A percentile compares a stretch with the other conserved stretches of the same genome.
phyloP scores from a whole-genome alignment of 805 yeast species.

The Peterozyma xylosa region DNA sequence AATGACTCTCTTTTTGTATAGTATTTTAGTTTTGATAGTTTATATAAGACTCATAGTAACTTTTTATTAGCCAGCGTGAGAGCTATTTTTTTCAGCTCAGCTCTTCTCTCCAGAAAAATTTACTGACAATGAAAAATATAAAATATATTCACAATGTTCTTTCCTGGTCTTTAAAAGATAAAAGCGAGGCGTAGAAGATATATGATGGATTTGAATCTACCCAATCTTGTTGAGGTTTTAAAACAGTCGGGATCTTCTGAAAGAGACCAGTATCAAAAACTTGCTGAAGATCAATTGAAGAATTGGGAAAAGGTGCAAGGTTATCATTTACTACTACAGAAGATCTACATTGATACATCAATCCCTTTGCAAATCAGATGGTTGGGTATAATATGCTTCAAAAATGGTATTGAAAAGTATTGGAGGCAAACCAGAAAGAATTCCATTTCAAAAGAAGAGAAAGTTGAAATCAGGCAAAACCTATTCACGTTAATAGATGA shows the following conservation, averaged over 20 bases:
- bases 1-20: too few species aligned
- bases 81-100: too few species aligned
- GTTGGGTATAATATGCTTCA: slow-evolving; percentile 82
- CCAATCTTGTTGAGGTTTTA: slow-evolving; percentile 27
- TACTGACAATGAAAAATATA: too few species aligned
- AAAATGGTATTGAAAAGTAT: slow-evolving; percentile 76
- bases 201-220: slow-evolving; percentile 16
- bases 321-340: slow-evolving; percentile 24
- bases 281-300: slow-evolving; percentile 65
- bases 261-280: slow-evolving; percentile 42
- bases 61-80: too few species aligned
- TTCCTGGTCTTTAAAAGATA: too few species aligned
- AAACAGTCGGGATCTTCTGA: slow-evolving; percentile 44
- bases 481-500: slow-evolving; percentile 55
- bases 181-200: too few species aligned
- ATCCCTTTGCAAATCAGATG: slow-evolving; percentile 66
- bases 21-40: too few species aligned
- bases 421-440: slow-evolving; percentile 67
- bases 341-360: slow-evolving; percentile 52
- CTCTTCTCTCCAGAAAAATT: too few species aligned
- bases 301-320: slow-evolving; percentile 56
- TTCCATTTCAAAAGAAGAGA: slow-evolving; percentile 60
- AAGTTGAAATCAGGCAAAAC: slow-evolving; percentile 48
- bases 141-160: too few species aligned
- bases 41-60: too few species aligned